Base-by-base conservation (phyloP, 345 rosid species). In the Mangifera indica region DNA sequence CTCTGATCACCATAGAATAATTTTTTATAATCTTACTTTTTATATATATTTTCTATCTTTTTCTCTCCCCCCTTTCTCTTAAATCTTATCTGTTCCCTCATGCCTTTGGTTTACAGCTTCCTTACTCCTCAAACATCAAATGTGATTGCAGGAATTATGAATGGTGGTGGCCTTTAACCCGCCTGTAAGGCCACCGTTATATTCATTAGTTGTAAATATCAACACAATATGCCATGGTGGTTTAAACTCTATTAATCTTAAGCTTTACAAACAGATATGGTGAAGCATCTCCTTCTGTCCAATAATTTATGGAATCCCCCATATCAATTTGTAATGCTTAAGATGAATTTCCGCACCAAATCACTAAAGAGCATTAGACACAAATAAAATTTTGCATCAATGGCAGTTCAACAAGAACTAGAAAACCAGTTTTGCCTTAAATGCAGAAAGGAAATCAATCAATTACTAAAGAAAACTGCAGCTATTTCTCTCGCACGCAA, bases 1-100 rank as follows among this genome's bases (percentile, higher is more conserved):
- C 66, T 52, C 26, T 26, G 64, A 59, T 34, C 64, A n/a, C 37
- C 22, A 17, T 45, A 60, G 66, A 57, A 65, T 59, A 69, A 24
- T 69, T 34, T 67, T 71, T 67, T 70, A 54, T 40, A 42, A 53
- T 25, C 59, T 68, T 29, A 32, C 32, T 49, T 17, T 66, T 62
- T 57, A 37, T 61, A 24, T 14, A 7, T 22, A 56, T 56, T 11
- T 21, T 56, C 60, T n/a, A 0, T 55, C 13, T 56, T 13, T 49
- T 14, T 22, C 44, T 37, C 48, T 62, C 14, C 13, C 46, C 3
- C 15, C 51, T 40, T 49, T 61, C 66, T 10, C 22, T 29, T 32
- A 4, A 60, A 14, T 60, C 45, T 42, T 56, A 22, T 40, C 52
- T 55, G 20, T 25, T 62, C 6, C 66, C 10, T 49, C 21, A 45